Conservation (phyloP, 192 early-diverging fungal genomes). For the Coemansia sp. region DNA sequence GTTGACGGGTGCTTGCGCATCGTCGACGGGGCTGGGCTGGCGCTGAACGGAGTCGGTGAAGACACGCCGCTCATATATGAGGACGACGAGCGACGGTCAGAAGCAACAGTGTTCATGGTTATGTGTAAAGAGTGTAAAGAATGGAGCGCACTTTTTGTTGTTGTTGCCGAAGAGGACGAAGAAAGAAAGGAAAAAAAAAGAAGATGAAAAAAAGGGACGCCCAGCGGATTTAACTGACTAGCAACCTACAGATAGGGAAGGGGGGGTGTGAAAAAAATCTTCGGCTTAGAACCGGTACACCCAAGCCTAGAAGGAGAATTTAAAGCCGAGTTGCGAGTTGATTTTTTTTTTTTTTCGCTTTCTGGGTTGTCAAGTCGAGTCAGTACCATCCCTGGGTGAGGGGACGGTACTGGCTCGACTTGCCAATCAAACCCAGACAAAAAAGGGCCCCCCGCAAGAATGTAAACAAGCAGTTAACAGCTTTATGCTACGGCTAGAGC, state of each 20-base stretch:
- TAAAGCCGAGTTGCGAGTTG: conserved; percentile 4
- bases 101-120: conserved; percentile 30
- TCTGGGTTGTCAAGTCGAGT: conserved; percentile 3
- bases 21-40: background rate
- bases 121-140: background rate
- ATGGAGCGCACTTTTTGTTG: conserved; percentile 1
- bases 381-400: background rate
- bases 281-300: background rate
- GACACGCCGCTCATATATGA: conserved; percentile 23
- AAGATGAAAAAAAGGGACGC: background rate
- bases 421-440: background rate
- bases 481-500: conserved; percentile 9
- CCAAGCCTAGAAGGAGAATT: background rate
- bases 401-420: background rate
- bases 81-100: conserved; percentile 24
- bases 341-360: background rate
- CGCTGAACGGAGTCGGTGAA: conserved; percentile 34
- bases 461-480: conserved; percentile 30
- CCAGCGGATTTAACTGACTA: background rate
- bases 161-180: background rate
- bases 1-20: conserved; percentile 15
- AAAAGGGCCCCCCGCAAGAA: conserved; percentile 5
- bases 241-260: background rate
- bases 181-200: conserved; percentile 5
- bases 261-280: background rate